phyloP scores from a whole-genome alignment of 192 early-diverging fungal species.

The Gigaspora rosea region DNA sequence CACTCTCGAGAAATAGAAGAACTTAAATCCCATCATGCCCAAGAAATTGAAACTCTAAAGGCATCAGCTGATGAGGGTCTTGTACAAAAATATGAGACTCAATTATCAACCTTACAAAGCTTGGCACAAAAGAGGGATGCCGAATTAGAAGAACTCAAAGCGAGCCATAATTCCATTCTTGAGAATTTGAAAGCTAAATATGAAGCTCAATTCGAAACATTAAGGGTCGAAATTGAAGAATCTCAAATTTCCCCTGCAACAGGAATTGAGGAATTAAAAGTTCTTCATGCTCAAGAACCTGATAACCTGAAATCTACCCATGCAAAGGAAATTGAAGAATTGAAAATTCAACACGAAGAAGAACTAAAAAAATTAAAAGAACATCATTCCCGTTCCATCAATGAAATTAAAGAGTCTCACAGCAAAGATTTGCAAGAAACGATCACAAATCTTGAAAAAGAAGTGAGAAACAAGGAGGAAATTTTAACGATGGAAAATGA shows the following conservation, averaged over 20 bases:
- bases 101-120: not conserved
- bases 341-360: not conserved
- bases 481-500: not conserved
- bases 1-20: not conserved
- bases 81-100: conserved; percentile 15
- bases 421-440: conserved; percentile 17
- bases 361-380: not conserved
- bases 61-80: conserved; percentile 11
- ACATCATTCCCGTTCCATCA: not conserved
- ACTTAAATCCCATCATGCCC: conserved; percentile 14
- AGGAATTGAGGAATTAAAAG: conserved; percentile 1
- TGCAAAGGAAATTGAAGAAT: not conserved
- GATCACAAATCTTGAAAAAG: conserved; percentile 13
- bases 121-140: not conserved
- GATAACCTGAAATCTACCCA: not conserved
- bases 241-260: not conserved
- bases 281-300: not conserved
- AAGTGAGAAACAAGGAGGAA: conserved; percentile 1
- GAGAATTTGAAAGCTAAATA: not conserved
- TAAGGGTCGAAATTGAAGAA: not conserved
- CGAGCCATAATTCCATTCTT: not conserved
- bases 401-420: conserved; percentile 5
- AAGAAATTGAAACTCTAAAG: conserved; percentile 7
- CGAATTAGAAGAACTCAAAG: conserved; percentile 11
- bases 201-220: not conserved